Conservation (phyloP, 2,329 filamentous ascomycete species). For the Tolypocladium inflatum region DNA sequence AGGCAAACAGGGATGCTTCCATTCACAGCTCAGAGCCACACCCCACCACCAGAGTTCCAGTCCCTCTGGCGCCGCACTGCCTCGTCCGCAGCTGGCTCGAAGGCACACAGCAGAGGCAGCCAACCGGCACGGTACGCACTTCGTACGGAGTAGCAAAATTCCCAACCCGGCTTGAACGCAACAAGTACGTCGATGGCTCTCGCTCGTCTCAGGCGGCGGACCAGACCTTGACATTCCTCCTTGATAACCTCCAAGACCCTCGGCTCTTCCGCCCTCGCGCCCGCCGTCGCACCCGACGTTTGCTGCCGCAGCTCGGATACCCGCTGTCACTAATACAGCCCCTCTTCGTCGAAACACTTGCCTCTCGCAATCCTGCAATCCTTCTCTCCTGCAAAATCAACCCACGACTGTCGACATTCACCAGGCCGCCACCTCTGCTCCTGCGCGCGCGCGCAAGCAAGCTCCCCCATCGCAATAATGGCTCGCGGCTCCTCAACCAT, state of each 20-base stretch:
- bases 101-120: not conserved
- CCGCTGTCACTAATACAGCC: not conserved
- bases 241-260: not conserved
- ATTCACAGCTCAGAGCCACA: not conserved
- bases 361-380: not conserved
- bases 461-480: not conserved
- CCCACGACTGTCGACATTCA: not conserved
- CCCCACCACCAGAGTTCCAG: too few species aligned
- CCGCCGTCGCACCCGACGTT: not conserved
- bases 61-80: not conserved
- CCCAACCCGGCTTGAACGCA: not conserved
- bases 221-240: not conserved
- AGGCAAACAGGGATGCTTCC: not conserved
- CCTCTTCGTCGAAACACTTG: not conserved
- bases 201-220: not conserved
- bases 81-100: not conserved
- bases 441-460: not conserved
- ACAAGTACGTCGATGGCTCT: not conserved
- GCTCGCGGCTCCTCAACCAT: constrained; percentile 5
- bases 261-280: not conserved
- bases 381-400: not conserved
- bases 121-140: not conserved
- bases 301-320: not conserved
- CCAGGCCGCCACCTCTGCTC: not conserved
- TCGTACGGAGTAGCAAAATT: not conserved